A percentile compares a stretch with the other conserved stretches of the same genome.
These are phyloP conservation scores for Nemania sp. DNA, from an alignment of 2,329 filamentous ascomycete genomes.

Conservation along the genomic window DNA sequence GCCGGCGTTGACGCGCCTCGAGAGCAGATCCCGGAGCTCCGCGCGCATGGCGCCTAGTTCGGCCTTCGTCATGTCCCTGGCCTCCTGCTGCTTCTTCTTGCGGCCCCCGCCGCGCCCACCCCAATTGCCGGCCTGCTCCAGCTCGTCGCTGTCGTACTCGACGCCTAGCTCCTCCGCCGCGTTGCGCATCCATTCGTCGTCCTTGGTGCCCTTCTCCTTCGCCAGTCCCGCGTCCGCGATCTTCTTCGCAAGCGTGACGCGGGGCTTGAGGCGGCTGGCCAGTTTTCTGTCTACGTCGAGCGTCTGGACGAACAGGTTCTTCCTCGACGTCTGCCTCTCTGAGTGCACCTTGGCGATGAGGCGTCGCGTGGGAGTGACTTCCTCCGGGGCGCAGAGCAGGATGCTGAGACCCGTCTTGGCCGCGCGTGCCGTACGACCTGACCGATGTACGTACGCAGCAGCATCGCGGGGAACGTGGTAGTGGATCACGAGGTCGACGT, in stretches of 20 bases:
- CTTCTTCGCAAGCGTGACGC: slow-evolving; percentile 81
- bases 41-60: slow-evolving; percentile 73
- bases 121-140: slow-evolving; percentile 66
- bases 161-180: slow-evolving; percentile 93
- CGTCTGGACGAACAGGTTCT: slow-evolving; percentile 74
- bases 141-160: slow-evolving; percentile 89
- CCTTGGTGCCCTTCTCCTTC: slow-evolving; percentile 83
- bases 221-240: slow-evolving; percentile 82
- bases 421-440: slow-evolving; percentile 89
- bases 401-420: slow-evolving; percentile 78
- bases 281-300: slow-evolving; percentile 83
- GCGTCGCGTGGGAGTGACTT: slow-evolving; percentile 81
- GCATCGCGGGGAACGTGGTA: slow-evolving; percentile 93
- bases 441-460: slow-evolving; percentile 93
- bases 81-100: slow-evolving; percentile 75
- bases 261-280: slow-evolving; percentile 73
- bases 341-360: slow-evolving; percentile 89
- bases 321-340: slow-evolving; percentile 51
- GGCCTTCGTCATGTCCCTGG: slow-evolving; percentile 68
- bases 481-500: slow-evolving; percentile 87
- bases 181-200: slow-evolving; percentile 81
- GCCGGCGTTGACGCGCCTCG: slow-evolving; percentile 78
- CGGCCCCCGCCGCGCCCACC: slow-evolving; percentile 73
- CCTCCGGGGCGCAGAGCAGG: slow-evolving; percentile 87
- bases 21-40: slow-evolving; percentile 72